phyloP scores from a whole-genome alignment of 2,329 filamentous ascomycete genomes.

The Biscogniauxia mediterranea region DNA sequence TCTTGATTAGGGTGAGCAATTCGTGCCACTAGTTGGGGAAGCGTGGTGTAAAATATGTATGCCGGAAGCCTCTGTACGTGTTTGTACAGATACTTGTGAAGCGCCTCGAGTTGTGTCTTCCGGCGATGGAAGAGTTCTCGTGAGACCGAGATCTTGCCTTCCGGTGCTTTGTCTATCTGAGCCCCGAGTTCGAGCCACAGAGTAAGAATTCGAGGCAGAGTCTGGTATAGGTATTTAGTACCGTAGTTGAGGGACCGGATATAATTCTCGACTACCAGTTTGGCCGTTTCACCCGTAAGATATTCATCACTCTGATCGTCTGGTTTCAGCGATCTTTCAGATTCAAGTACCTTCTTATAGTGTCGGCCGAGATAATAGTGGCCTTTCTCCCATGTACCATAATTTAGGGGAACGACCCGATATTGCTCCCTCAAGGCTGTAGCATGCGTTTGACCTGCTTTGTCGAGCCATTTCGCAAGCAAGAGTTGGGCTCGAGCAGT shows the following conservation, averaged over 20 bases:
- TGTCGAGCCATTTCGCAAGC: constrained; percentile 94
- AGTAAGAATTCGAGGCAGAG: constrained; percentile 84
- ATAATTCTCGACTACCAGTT: constrained; percentile 92
- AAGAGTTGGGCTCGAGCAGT: constrained; percentile 81
- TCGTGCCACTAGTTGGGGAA: constrained; percentile 93
- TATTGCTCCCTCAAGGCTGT: constrained; percentile 78
- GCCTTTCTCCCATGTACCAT: constrained; percentile 84
- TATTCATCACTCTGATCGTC: constrained; percentile 76
- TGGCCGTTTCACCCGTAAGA: constrained; percentile 75
- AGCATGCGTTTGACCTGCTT: constrained; percentile 88
- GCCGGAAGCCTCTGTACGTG: constrained; percentile 71
- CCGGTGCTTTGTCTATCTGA: constrained; percentile 62
- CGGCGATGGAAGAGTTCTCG: constrained; percentile 54
- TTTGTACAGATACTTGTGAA: constrained; percentile 76
- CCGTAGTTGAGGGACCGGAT: constrained; percentile 82
- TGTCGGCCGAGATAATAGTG: constrained; percentile 96
- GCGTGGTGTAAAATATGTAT: constrained; percentile 76
- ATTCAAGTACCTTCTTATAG: constrained; percentile 94
- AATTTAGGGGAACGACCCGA: constrained; percentile 71
- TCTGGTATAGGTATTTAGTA: constrained; percentile 95
- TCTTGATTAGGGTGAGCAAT: constrained; percentile 81
- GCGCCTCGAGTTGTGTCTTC: constrained; percentile 62
- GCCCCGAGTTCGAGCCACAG: constrained; percentile 92
- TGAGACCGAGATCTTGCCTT: constrained; percentile 52
- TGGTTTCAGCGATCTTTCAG: constrained; percentile 73